Evolutionary conservation across 306 rosid species (phyloP).

Genomic region (Biancaea sappan): DNA sequence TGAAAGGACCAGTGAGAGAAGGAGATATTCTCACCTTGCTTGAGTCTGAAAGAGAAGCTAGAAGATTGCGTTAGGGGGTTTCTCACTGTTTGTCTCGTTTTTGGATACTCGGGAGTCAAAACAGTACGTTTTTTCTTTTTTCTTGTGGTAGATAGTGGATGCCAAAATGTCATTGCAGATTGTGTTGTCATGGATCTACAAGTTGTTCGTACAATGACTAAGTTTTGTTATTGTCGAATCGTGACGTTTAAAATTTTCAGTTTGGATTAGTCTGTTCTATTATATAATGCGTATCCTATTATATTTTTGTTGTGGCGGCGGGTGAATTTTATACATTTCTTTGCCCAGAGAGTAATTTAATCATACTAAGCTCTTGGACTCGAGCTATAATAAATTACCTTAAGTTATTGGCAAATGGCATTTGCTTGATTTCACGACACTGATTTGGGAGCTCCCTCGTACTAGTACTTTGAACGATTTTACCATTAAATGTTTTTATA

Average conservation of each 20-base stretch:
- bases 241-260: background rate
- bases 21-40: conserved; percentile 56
- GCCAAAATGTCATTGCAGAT: background rate
- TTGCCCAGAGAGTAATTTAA: too few relatives aligned
- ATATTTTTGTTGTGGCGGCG: too few relatives aligned
- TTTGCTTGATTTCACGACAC: too few relatives aligned
- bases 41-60: conserved; percentile 61
- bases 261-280: conserved; percentile 1
- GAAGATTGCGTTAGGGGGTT: conserved; percentile 50
- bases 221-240: background rate
- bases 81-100: background rate
- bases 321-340: too few relatives aligned
- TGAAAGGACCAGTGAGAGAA: conserved; percentile 53
- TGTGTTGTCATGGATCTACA: conserved; percentile 6
- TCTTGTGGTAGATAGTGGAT: conserved; percentile 1
- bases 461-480: too few relatives aligned
- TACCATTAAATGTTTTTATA: too few relatives aligned
- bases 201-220: conserved; percentile 11
- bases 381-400: too few relatives aligned
- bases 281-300: too few relatives aligned
- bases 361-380: too few relatives aligned
- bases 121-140: background rate
- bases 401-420: too few relatives aligned
- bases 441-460: too few relatives aligned
- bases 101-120: background rate